Conservation (phyloP, 192 early-diverging fungal species). For the Coemansia sp. region DNA sequence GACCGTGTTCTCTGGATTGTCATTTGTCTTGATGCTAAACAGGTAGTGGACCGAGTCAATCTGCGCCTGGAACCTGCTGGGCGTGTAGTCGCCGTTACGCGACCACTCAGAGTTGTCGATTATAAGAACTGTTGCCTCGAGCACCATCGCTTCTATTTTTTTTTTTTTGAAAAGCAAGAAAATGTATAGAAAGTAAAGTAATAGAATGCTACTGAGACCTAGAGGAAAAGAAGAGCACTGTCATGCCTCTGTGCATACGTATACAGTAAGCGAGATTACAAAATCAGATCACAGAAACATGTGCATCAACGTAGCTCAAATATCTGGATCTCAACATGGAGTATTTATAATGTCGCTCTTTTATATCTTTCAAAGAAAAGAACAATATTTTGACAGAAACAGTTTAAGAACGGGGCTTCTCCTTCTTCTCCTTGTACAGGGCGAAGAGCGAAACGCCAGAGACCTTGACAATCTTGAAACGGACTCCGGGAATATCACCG, state of each 20-base stretch:
- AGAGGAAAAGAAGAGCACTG: not conserved
- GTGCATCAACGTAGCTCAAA: not conserved
- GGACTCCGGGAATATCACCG: slow-evolving; percentile 99
- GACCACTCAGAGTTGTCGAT: slow-evolving; percentile 99
- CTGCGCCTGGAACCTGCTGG: slow-evolving; percentile 92
- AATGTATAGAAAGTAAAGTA: not conserved
- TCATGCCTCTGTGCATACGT: not conserved
- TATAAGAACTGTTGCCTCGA: slow-evolving; percentile 91
- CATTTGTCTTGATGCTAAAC: slow-evolving; percentile 87
- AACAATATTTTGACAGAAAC: not conserved
- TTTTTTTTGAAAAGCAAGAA: slow-evolving; percentile 13
- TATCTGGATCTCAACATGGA: not conserved
- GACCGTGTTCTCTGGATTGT: slow-evolving; percentile 96
- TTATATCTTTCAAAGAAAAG: slow-evolving; percentile 13
- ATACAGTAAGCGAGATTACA: slow-evolving; percentile 3
- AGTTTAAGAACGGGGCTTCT: slow-evolving; percentile 94
- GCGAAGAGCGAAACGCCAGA: slow-evolving; percentile 98
- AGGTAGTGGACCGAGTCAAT: slow-evolving; percentile 91
- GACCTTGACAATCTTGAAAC: slow-evolving; percentile 99
- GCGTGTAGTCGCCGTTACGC: slow-evolving; percentile 98
- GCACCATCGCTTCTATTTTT: slow-evolving; percentile 71
- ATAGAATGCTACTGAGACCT: not conserved
- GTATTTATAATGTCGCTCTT: not conserved
- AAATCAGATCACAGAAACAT: not conserved
- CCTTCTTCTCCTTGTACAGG: slow-evolving; percentile 99